Evolutionary conservation across 2,329 filamentous ascomycete genomes (phyloP), one percentile per base, ranked within the genome.

Genomic region (Tetracladium maxilliforme): DNA sequence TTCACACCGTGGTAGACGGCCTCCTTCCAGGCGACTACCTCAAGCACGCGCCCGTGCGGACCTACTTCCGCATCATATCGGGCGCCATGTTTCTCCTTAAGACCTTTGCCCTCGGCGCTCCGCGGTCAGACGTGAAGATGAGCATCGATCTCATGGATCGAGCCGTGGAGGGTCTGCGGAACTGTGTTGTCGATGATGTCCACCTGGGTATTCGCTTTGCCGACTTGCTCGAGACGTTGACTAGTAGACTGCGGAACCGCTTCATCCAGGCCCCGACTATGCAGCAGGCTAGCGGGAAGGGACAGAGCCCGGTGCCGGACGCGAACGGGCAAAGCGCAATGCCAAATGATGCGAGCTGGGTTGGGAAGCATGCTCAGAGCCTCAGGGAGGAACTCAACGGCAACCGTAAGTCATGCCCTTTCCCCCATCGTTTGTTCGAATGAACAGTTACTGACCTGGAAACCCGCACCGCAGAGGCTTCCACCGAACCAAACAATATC

Each of bases 131-230:
- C 36, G 76, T 87, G 14, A 71, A 76, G 40, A 61, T 78, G 23
- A 81, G 75, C 33, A 75, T 90, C 16, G 64, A 64, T 6, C 58
- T 90, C 15, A 77, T 90, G 58, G 77, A 84, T 40, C 59, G 66
- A 16, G 80, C 77, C 0, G 77, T 86, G 1, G 62, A 74, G 34
- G 79, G 77, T 2, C 61, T 90, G 18, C 68, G 77, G 11, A 78
- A 70, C 36, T 84, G 77, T 33, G 77, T 86, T 6, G 80, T 87
- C 4, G 81, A 90, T 41, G 81, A 90, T 37, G 79, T 87, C 6
- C 81, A 90, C 44, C 62, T 90, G 5, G 80, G 77, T n/a, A 83
- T 79, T 30, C 69, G 80, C 6, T 90, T 90, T 39, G 79, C 81
- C 11, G 79, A 86, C 40, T 64, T 87, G 23, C 66, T 87, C n/a